phyloP scores from a whole-genome alignment of 2,329 filamentous ascomycete genomes.

The Dryadomyces quercus-mongolicae region DNA sequence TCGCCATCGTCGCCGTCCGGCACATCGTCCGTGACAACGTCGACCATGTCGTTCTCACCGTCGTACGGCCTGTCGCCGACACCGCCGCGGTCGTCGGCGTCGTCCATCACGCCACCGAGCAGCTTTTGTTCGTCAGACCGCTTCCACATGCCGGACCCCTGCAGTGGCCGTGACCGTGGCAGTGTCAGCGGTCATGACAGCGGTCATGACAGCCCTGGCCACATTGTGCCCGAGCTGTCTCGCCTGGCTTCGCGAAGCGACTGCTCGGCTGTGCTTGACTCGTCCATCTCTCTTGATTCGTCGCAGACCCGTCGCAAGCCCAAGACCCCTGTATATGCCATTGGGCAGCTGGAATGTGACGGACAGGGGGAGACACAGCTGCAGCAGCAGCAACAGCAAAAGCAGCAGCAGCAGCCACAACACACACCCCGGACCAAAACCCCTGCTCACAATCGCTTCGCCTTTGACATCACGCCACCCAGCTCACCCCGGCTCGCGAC shows the following conservation, averaged over 20 bases:
- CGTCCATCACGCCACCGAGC: conserved; percentile 2
- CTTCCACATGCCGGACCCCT: background rate
- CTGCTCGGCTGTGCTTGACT: conserved; percentile 11
- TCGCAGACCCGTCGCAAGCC: conserved; percentile 28
- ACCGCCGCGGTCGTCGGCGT: conserved; percentile 3
- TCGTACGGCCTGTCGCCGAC: background rate
- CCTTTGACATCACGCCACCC: conserved; percentile 2
- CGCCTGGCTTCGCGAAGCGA: conserved; percentile 18
- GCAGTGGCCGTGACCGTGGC: background rate
- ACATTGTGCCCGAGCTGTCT: conserved; percentile 21
- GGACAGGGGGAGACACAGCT: conserved; percentile 1
- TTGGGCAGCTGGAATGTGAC: conserved; percentile 34
- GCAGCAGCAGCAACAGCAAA: background rate
- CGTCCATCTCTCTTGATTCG: conserved; percentile 8
- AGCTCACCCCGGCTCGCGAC: background rate
- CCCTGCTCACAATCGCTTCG: background rate
- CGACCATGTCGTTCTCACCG: conserved; percentile 3
- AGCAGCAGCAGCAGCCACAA: background rate
- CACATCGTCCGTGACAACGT: background rate
- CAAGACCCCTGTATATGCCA: conserved; percentile 37
- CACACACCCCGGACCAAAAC: too few relatives aligned
- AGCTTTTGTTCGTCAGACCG: background rate
- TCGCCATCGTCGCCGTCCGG: background rate
- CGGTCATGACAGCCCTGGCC: background rate
- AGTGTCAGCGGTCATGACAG: background rate